Base-by-base conservation (phyloP, 371 early-diverging fungal species). In the Circinella umbellata region DNA sequence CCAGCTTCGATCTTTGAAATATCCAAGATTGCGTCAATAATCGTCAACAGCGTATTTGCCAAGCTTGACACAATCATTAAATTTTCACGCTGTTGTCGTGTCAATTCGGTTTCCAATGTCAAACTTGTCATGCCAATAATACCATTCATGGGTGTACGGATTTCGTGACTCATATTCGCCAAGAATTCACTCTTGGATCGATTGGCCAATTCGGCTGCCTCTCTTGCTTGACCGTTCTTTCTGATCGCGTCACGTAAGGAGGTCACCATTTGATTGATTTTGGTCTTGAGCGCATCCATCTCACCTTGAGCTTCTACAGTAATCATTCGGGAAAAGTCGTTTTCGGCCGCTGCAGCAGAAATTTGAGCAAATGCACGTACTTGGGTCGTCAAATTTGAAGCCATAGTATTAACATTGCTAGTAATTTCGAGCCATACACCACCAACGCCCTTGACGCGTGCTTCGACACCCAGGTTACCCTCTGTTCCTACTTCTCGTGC, bases 1-100 rank as follows among this genome's bases (percentile, higher is more conserved):
- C 90, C 90, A 6, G 92, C 90, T 76, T 93, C 93, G 69, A 92
- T 90, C 85, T 92, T 92, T 60, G 90, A 90, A 65, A 92, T 85
- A 75, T 93, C 92, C 7, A 93, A 81, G 68, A 93, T 87, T 71
- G 91, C 91, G 67, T 91, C 88, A 38, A 93, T 89, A 64, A 93
- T 88, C 3, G 86, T 85, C 64, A 90, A 69, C 57, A 93, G 80
- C 63, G 86, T 86, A 48, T 86, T 84, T 17, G 90, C 90, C 62
- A 88, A 74, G 14, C 83, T 81, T 39, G 86, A 87, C 65, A 91
- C 88, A 38, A 89, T 88, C 83, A 87, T 86, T 60, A 91, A 74
- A 68, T 89, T 87, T 76, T 91, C 91, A 20, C 88, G 86, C 75
- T 92, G 92, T 54, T 90, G 86, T 4, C 88, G 86, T 54, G 86